These are phyloP conservation scores for Begonia fuchsioides DNA, from an alignment of 306 rosid species.

Conservation along the genomic window DNA sequence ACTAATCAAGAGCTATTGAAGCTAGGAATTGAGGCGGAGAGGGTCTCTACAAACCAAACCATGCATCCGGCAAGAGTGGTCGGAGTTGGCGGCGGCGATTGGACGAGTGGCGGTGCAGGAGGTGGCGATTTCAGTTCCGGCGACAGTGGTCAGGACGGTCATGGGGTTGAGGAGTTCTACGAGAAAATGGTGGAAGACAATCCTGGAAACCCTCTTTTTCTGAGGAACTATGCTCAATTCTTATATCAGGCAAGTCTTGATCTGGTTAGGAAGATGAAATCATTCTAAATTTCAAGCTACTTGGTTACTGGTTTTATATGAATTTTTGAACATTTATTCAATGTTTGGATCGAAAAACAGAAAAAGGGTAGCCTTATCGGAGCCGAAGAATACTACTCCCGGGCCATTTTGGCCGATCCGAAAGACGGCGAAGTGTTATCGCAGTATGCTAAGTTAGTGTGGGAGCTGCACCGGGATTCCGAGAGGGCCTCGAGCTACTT, in stretches of 20 bases:
- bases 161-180: constrained; percentile 44
- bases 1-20: constrained; percentile 17
- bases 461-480: constrained; percentile 63
- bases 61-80: constrained; percentile 45
- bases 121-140: constrained; percentile 20
- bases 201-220: constrained; percentile 66
- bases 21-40: constrained; percentile 14
- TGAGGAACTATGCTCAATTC: constrained; percentile 70
- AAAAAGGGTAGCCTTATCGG: constrained; percentile 32
- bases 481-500: constrained; percentile 53
- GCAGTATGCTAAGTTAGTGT: constrained; percentile 58
- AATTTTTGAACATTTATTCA: too few species aligned
- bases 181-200: constrained; percentile 60
- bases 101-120: constrained; percentile 17
- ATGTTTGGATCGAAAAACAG: constrained; percentile 16
- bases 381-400: constrained; percentile 61
- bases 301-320: too few species aligned
- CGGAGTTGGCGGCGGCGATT: constrained; percentile 27
- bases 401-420: constrained; percentile 69
- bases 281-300: too few species aligned
- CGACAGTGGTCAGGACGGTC: constrained; percentile 34
- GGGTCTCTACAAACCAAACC: constrained; percentile 15
- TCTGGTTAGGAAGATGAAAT: background rate
- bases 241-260: constrained; percentile 38
- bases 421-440: constrained; percentile 62